Evolutionary conservation across 108 stramenopile genomes (phyloP), one percentile per base, ranked within the genome.

Genomic region (Mediolabrus comicus): DNA sequence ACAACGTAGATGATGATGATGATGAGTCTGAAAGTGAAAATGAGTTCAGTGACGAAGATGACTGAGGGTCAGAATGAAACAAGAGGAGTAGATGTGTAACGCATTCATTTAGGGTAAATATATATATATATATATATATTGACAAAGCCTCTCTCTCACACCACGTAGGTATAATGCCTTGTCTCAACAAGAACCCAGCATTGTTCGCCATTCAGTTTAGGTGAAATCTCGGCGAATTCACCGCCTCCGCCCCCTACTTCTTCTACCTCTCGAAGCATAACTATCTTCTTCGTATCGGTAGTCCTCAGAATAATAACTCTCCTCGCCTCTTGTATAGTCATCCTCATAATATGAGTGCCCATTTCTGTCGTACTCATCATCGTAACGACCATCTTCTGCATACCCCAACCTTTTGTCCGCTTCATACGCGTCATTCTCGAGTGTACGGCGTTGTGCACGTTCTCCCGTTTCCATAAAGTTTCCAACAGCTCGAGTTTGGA

Each of bases 341-440:
- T 49, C 46, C 0, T 49, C 46, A 49, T 49, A 49, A 49, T 49
- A 49, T 1, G 46, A 24, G 22, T 49, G 1, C 10, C 22, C 46
- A 49, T 49, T 49, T 6, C 46, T 17, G 19, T 49, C 46, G 46
- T 49, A 49, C n/a, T n/a, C n/a, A 3, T 49, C 46, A 49, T 49
- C 46, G 22, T 49, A 43, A 31, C 49, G 46, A 17, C 65, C 72
- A 46, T 56, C 41, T 19, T 43, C 53, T n/a, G 39, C 30, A 34
- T 36, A 46, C 12, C 22, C 30, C 28, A 62, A 28, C 31, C 34
- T 53, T 53, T 41, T 49, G 35, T 75, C 66, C 3, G 60, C 74
- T 52, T 17, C 60, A 36, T 67, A 62, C 5, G 60, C 75, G 16
- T 69, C 67, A 46, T 69, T 62, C 28, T 76, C 75, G 33, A 76